Percentiles rank a stretch among this genome's conserved stretches.
These are phyloP conservation scores for Trichophyton schoenleinii DNA, from an alignment of 2,329 filamentous ascomycete species.

Conservation along the genomic window DNA sequence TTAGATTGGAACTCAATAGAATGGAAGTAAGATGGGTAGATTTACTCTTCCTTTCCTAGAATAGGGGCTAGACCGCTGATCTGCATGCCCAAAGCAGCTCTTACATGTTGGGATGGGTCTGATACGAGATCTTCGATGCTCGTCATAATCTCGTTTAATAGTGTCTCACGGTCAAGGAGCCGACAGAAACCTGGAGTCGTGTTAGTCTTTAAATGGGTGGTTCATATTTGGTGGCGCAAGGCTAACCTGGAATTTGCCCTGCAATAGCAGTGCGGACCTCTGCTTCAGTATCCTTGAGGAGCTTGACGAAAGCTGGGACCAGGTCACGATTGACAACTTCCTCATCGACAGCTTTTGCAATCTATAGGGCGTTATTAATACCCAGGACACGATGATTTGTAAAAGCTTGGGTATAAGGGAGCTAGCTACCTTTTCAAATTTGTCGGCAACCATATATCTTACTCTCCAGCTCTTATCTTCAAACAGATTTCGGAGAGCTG, in stretches of 20 bases:
- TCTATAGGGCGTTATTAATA: slow-evolving; percentile 41
- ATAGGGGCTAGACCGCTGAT: slow-evolving; percentile 95
- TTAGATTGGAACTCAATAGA: background rate
- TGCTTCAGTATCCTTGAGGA: slow-evolving; percentile 94
- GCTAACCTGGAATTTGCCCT: slow-evolving; percentile 75
- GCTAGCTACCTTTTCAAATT: slow-evolving; percentile 74
- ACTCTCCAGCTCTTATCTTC: slow-evolving; percentile 99
- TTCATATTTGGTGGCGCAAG: background rate
- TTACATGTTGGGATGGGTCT: slow-evolving; percentile 91
- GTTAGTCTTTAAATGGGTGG: slow-evolving; percentile 14
- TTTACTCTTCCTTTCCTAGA: slow-evolving; percentile 91
- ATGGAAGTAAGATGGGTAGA: slow-evolving; percentile 10
- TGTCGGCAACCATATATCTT: slow-evolving; percentile 96
- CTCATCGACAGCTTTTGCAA: slow-evolving; percentile 95
- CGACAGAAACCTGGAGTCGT: slow-evolving; percentile 63
- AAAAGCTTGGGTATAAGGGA: background rate
- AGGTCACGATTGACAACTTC: slow-evolving; percentile 90
- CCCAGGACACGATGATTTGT: background rate
- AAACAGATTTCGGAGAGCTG: slow-evolving; percentile 81
- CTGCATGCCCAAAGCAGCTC: slow-evolving; percentile 86
- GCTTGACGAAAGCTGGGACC: slow-evolving; percentile 91
- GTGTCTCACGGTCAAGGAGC: slow-evolving; percentile 71
- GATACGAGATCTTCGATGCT: slow-evolving; percentile 92
- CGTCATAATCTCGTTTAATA: slow-evolving; percentile 93
- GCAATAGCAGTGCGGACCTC: slow-evolving; percentile 95